A percentile compares a stretch with the other conserved stretches of the same genome.
phyloP scores from a whole-genome alignment of 768 basidiomycete genomes.

The Pleurotus giganteus region DNA sequence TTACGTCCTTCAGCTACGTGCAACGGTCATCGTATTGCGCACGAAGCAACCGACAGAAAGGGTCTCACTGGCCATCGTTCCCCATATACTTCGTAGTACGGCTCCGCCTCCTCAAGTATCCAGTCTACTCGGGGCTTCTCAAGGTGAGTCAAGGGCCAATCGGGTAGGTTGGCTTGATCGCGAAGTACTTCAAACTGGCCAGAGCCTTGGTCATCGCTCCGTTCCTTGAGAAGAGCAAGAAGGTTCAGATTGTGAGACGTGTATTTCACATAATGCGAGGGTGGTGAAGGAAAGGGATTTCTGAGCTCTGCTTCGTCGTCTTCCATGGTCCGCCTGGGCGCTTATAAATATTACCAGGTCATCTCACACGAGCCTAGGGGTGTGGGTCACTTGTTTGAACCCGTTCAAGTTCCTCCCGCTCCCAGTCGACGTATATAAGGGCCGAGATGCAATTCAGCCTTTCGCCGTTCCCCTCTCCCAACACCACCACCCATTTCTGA shows the following conservation, averaged over 20 bases:
- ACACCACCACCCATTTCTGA: background rate
- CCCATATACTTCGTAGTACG: constrained; percentile 79
- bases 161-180: constrained; percentile 73
- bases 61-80: constrained; percentile 83
- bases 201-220: constrained; percentile 35
- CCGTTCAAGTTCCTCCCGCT: background rate
- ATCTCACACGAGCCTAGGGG: background rate
- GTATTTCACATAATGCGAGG: constrained; percentile 80
- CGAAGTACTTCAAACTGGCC: constrained; percentile 63
- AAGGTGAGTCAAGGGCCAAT: constrained; percentile 72
- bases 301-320: constrained; percentile 76
- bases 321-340: constrained; percentile 40
- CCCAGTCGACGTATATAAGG: background rate
- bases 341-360: background rate
- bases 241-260: constrained; percentile 71
- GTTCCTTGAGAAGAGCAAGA: constrained; percentile 59
- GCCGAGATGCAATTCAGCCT: background rate
- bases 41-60: constrained; percentile 13
- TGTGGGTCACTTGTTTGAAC: no score
- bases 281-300: constrained; percentile 89
- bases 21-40: constrained; percentile 11
- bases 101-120: constrained; percentile 79
- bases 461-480: background rate
- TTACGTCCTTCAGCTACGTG: constrained; percentile 73
- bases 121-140: constrained; percentile 89